Evolutionary conservation across 352 stramenopile species (phyloP).

Genomic region (Globisporangium parvum): DNA sequence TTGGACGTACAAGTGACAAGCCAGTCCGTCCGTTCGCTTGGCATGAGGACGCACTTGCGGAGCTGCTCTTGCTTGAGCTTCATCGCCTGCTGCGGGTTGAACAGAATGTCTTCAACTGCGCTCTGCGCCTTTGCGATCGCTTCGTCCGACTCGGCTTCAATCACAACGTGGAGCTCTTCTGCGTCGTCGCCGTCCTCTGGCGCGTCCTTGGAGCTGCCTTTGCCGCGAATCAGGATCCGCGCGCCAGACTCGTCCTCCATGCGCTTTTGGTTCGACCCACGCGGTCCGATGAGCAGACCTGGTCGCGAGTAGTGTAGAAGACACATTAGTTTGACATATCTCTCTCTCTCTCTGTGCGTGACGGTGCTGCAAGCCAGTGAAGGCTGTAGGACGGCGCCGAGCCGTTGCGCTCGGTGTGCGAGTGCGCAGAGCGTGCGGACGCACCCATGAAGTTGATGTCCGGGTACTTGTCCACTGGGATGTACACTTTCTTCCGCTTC

Average conservation of each 20-base stretch:
- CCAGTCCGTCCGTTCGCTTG: not conserved
- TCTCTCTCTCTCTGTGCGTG: not conserved
- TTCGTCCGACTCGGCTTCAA: constrained; percentile 88
- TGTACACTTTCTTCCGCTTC: constrained; percentile 91
- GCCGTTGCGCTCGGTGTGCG: too few species aligned
- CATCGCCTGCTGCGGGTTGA: constrained; percentile 88
- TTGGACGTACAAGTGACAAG: not conserved
- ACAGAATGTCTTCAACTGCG: constrained; percentile 88
- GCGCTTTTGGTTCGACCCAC: constrained; percentile 89
- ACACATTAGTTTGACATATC: not conserved
- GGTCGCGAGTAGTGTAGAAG: too few species aligned
- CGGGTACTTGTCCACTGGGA: constrained; percentile 87
- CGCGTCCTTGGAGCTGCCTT: constrained; percentile 81
- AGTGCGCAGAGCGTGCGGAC: not conserved
- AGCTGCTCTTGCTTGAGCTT: constrained; percentile 90
- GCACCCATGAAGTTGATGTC: constrained; percentile 92
- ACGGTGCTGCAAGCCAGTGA: too few species aligned
- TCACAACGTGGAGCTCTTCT: constrained; percentile 87
- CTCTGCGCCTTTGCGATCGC: constrained; percentile 79
- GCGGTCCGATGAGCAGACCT: constrained; percentile 85
- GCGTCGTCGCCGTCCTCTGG: constrained; percentile 81
- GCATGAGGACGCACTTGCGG: constrained; percentile 40
- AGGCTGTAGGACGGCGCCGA: too few species aligned
- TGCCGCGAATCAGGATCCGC: constrained; percentile 89
- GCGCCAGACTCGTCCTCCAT: constrained; percentile 90